Base-by-base conservation (phyloP, 179 eudicot species). In the Silene vulgaris region DNA sequence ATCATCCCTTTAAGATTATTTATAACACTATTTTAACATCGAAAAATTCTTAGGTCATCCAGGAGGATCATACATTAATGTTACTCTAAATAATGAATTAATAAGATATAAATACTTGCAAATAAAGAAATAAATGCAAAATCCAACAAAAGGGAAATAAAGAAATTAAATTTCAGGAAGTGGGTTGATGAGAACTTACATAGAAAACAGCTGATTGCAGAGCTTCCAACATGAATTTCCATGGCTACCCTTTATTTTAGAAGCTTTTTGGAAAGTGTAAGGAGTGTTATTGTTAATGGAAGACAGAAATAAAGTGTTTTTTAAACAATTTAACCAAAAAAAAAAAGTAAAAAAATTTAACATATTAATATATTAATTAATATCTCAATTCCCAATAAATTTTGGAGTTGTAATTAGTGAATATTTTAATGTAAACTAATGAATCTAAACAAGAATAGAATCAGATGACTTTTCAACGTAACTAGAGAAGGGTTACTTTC, bases 171-270 rank as follows among this genome's bases (percentile, higher is more conserved):
- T 63, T 67, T 69, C 45, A 8, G 14, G 75, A 72, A 72, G 60
- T 40, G 80, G 83, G 85, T 83, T 20, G 74, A 63, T 59, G 75
- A 74, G 77, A 74, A 61, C 80, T 83, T 79, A 84, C 82, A 69
- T 59, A 62, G 75, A 69, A 8, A 76, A 19, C 52, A 78, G 82
- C 86, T 76, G 84, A 76, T 30, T 67, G 50, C 16, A 17, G 80
- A 79, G 78, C 83, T 78, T 77, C 70, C 32, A 45, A 45, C 19
- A 28, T 59, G 78, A 65, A 73, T 79, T 64, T 74, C 77, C 71
- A 78, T 72, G 74, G 73, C 71, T 77, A 35, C 71, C 54, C 30
- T 28, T 61, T 64, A 29, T 65, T 76, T 13, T 23, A 35, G n/a
- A 59, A 48, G 40, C 43, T 66, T 48, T 70, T 67, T 13, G 28